Base-by-base conservation (phyloP, 2,329 filamentous ascomycete species). In the Fusarium bactridioides region DNA sequence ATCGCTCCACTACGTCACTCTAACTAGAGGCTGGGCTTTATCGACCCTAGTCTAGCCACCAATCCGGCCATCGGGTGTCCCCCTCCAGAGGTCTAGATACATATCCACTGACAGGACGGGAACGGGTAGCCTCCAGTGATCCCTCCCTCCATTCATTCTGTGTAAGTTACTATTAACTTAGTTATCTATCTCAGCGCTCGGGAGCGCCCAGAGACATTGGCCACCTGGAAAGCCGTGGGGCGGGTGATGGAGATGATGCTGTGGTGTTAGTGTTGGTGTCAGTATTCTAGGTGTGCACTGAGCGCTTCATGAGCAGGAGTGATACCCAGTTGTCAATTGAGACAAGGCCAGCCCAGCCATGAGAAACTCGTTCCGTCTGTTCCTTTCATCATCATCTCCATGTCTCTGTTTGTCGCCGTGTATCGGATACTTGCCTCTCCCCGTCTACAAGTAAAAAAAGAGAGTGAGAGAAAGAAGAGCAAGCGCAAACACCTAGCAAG, bases 101-200 rank as follows among this genome's bases (percentile, higher is more conserved):
- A 27, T 59, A 56, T 65, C 64, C 64, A 72, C 64, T 72, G 69
- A 65, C 59, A 72, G 59, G 64, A 72, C 69, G 69, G 69, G 69
- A 72, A 72, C 69, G 69, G 69, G 69, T 72, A 69, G 69, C 69
- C 54, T 72, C 69, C 69, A 69, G 64, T 72, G 43, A 47, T 51
- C 56, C 51, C 58, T 44, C 65, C 45, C 53, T 10, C 63, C 64
- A 68, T 64, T 45, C 45, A 57, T 29, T 23, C 29, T 45, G 23
- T 45, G 23, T 45, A 45, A 27, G 43, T 45, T 27, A 27, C 43
- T 45, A 35, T 35, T 35, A 45, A 45, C 43, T 27, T 45, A 56
- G 15, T 29, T 35, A 61, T 58, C 51, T 48, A 68, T 61, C 69
- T 72, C 69, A 72, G 69, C 69, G 69, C 69, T 69, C 69, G 69